Percentiles rank a stretch among this genome's conserved stretches.
These are phyloP conservation scores for Penicillium crustosum DNA, from an alignment of 2,329 filamentous ascomycete genomes.

Conservation along the genomic window DNA sequence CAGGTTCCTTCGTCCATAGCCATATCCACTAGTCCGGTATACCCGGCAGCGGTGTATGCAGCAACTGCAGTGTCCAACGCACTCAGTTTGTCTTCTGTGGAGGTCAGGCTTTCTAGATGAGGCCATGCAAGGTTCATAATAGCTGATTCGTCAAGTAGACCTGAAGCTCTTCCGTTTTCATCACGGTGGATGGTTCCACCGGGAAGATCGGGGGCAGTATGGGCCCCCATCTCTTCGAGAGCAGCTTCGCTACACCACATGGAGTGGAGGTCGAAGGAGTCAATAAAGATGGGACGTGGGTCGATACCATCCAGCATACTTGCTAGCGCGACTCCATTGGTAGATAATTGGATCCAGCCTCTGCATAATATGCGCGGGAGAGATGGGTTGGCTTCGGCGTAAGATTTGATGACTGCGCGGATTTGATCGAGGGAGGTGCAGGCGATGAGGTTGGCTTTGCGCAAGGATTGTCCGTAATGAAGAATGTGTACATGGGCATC, in stretches of 20 bases:
- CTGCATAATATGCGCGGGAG: conserved; percentile 47
- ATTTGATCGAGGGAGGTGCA: conserved; percentile 49
- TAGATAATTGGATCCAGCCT: conserved; percentile 53
- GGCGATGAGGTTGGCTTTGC: conserved; percentile 45
- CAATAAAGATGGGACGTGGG: conserved; percentile 50
- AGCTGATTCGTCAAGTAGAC: conserved; percentile 50
- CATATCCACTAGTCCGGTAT: conserved; percentile 54
- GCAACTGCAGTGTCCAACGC: conserved; percentile 44
- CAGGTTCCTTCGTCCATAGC: conserved; percentile 53
- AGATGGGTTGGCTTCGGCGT: conserved; percentile 42
- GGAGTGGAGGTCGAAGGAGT: conserved; percentile 53
- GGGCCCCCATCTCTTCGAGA: conserved; percentile 46
- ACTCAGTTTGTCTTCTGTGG: conserved; percentile 44
- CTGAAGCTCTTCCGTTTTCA: conserved; percentile 44
- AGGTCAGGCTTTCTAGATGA: conserved; percentile 44
- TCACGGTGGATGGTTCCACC: conserved; percentile 52
- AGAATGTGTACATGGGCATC: conserved; percentile 54
- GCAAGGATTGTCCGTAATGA: conserved; percentile 50
- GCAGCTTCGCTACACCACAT: conserved; percentile 53
- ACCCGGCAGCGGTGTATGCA: conserved; percentile 48
- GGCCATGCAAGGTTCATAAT: conserved; percentile 49
- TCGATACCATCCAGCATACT: conserved; percentile 52
- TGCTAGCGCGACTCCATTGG: conserved; percentile 45
- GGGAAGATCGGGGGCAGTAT: conserved; percentile 43
- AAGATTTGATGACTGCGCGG: conserved; percentile 42